These are phyloP conservation scores for Asterella californica DNA, from an alignment of 225 moss, liverwort and hornwort genomes.

Conservation along the genomic window DNA sequence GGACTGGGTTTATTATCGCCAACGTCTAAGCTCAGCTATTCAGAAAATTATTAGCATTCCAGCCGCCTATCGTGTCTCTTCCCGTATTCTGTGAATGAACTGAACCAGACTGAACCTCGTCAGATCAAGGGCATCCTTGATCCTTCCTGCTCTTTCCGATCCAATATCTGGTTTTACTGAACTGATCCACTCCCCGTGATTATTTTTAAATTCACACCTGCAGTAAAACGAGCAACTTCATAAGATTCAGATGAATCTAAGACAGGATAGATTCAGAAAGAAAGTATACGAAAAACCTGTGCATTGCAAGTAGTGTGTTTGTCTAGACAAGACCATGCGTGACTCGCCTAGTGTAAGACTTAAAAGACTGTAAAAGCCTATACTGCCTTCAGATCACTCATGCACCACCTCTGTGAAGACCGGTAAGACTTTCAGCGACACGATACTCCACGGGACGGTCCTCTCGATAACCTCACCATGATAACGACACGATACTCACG, in stretches of 20 bases:
- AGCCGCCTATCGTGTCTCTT: constrained; percentile 76
- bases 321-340: too few relatives aligned
- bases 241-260: not conserved
- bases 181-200: constrained; percentile 87
- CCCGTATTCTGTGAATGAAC: constrained; percentile 64
- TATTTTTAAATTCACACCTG: constrained; percentile 87
- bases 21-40: constrained; percentile 88
- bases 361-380: not conserved
- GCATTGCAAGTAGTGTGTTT: too few relatives aligned
- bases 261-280: not conserved
- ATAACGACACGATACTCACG: too few relatives aligned
- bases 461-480: constrained; percentile 61
- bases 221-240: not conserved
- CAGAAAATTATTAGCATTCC: constrained; percentile 99
- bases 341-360: not conserved
- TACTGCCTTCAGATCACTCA: not conserved
- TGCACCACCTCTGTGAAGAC: constrained; percentile 69
- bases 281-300: not conserved
- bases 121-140: constrained; percentile 58
- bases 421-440: constrained; percentile 49
- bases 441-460: constrained; percentile 64
- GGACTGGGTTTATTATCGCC: constrained; percentile 98
- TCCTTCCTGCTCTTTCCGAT: constrained; percentile 55
- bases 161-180: constrained; percentile 61
- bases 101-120: constrained; percentile 60